Evolutionary conservation across 208 protist species (phyloP), one percentile per base, ranked within the genome.

Genomic region (Leishmania tropica): DNA sequence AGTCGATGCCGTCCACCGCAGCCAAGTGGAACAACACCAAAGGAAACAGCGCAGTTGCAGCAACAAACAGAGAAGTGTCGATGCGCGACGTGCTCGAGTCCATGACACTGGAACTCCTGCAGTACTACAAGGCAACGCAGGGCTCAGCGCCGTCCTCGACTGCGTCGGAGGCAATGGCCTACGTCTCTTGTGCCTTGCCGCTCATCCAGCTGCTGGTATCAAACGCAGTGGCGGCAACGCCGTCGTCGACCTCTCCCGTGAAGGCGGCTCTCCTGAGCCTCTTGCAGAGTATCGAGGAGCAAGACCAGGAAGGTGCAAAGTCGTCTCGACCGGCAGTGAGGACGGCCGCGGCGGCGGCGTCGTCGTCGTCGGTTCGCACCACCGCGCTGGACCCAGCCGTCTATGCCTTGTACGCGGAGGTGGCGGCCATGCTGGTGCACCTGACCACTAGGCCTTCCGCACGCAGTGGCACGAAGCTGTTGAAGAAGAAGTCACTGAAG

Each of bases 361-460:
- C 65, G 17, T 28, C 80, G 11, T 47, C 65, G 28, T 24, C n/a
- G n/a, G 35, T 7, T 54, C 47, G 45, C 53, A 8, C 77, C 60
- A 68, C 76, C 51, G 77, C 72, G 6, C 67, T 86, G n/a, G 75
- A 71, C 40, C 83, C 83, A 2, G 81, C 81, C 7, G 85, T 76
- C 58, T 93, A 93, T 76, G 85, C 90, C 10, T 83, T 96, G 31
- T 93, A 94, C 83, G 90, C 90, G 35, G 89, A 93, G 73, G 86
- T 92, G 8, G 87, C 89, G 19, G 83, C 90, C 19, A 79, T 94
- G 77, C 81, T 96, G 31, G 84, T 94, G 64, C 83, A 94, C 72
- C 76, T 91, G 67, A 74, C 81, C 35, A 42, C 76, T 4, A 51
- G 31, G n/a, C 47, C 83, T 19, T 48, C 58, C 71, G 75, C 24